Conservation (phyloP, 1,284 basidiomycete genomes). For the Bjerkandera adusta region DNA sequence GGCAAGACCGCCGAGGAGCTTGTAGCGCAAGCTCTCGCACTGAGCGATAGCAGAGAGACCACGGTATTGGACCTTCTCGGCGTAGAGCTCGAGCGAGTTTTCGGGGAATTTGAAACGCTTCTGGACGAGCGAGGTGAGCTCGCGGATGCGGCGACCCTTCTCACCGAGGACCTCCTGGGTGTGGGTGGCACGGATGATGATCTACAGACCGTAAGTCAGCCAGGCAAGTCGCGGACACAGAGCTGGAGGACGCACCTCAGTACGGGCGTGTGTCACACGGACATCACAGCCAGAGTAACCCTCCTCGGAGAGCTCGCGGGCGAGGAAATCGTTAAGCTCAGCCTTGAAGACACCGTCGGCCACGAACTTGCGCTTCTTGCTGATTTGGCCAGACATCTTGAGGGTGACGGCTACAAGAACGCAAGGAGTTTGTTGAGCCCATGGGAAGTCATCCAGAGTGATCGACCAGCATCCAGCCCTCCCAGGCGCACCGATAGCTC, state of each 20-base stretch:
- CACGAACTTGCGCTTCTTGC: slow-evolving; percentile 98
- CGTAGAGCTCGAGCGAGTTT: slow-evolving; percentile 98
- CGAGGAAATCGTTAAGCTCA: slow-evolving; percentile 98
- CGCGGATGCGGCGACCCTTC: slow-evolving; percentile 99
- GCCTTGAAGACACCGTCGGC: slow-evolving; percentile 99
- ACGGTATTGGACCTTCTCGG: slow-evolving; percentile 99
- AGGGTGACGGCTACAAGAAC: slow-evolving; percentile 15
- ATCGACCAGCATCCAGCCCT: slow-evolving; percentile 24
- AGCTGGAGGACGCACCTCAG: slow-evolving; percentile 61
- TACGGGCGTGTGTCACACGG: slow-evolving; percentile 98
- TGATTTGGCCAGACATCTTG: slow-evolving; percentile 83
- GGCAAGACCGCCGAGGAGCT: slow-evolving; percentile 98
- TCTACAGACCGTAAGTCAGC: slow-evolving; percentile 43
- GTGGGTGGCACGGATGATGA: slow-evolving; percentile 99
- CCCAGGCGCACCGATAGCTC: neutral
- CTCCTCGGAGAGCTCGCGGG: slow-evolving; percentile 98
- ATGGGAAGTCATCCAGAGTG: slow-evolving; percentile 18
- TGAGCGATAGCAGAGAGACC: slow-evolving; percentile 99
- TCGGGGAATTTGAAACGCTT: slow-evolving; percentile 99
- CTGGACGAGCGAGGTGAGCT: slow-evolving; percentile 97
- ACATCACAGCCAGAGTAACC: slow-evolving; percentile 99
- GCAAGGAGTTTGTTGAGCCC: slow-evolving; percentile 8
- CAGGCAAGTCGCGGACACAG: neutral
- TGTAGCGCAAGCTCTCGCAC: slow-evolving; percentile 98
- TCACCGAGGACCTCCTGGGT: slow-evolving; percentile 99